Percentiles rank a stretch among this genome's conserved stretches.
Evolutionary conservation across 2,329 filamentous ascomycete species (phyloP).

Genomic region (Endocalyx cinctus): DNA sequence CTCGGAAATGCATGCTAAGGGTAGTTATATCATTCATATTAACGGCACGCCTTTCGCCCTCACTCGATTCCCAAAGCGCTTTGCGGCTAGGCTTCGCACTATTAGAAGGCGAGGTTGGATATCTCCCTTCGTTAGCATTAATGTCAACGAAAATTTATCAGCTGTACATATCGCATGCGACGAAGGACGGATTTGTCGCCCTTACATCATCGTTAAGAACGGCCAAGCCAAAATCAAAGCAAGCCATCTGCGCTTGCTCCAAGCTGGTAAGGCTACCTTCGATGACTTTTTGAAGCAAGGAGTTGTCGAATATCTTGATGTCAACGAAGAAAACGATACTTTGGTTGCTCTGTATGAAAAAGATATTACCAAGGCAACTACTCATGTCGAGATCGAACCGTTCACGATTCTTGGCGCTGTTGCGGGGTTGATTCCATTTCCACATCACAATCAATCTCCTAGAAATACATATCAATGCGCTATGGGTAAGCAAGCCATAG

Average conservation of each 20-base stretch:
- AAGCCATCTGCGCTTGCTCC: constrained; percentile 74
- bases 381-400: constrained; percentile 95
- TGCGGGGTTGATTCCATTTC: constrained; percentile 93
- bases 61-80: constrained; percentile 80
- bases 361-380: constrained; percentile 77
- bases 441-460: constrained; percentile 97
- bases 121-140: constrained; percentile 94
- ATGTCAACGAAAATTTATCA: constrained; percentile 88
- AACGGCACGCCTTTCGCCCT: constrained; percentile 92
- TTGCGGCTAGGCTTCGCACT: constrained; percentile 78
- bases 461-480: constrained; percentile 98
- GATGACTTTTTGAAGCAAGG: constrained; percentile 90
- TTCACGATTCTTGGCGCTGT: constrained; percentile 96
- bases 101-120: constrained; percentile 86
- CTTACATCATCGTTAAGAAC: constrained; percentile 91
- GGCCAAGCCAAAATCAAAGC: constrained; percentile 74
- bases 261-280: constrained; percentile 80
- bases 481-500: constrained; percentile 99
- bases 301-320: constrained; percentile 92
- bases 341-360: constrained; percentile 87
- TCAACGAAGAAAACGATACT: constrained; percentile 97
- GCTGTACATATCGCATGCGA: constrained; percentile 95
- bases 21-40: constrained; percentile 85
- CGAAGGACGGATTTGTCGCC: constrained; percentile 92
- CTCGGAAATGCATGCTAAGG: constrained; percentile 78